Percentiles rank a stretch among this genome's conserved stretches.
Conservation (phyloP, 352 stramenopile genomes). For the Pythium sp. region DNA sequence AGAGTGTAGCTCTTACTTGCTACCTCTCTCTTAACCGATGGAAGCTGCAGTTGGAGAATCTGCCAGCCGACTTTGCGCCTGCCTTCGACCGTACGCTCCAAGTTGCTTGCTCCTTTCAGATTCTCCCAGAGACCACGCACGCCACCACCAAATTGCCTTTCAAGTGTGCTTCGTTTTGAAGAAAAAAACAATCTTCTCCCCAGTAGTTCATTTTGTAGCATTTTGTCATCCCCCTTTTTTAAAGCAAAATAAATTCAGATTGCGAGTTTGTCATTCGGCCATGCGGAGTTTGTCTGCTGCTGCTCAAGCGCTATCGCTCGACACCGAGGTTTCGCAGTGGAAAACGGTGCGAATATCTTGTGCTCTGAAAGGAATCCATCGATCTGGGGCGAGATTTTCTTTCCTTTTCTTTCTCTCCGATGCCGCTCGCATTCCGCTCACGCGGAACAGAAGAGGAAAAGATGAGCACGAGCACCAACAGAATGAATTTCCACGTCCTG, state of each 20-base stretch:
- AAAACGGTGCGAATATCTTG: too few relatives aligned
- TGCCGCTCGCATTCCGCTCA: too few relatives aligned
- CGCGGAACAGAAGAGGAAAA: too few relatives aligned
- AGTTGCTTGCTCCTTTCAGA: not conserved
- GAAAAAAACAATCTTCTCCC: not conserved
- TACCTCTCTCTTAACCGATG: not conserved
- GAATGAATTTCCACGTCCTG: too few relatives aligned
- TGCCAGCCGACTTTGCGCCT: not conserved
- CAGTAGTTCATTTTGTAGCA: not conserved
- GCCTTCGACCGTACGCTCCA: not conserved
- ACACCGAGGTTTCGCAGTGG: too few relatives aligned
- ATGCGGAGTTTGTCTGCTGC: too few relatives aligned
- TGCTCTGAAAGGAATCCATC: too few relatives aligned
- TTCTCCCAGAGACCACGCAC: too few relatives aligned
- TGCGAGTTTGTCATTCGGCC: not conserved
- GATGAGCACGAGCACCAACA: too few relatives aligned
- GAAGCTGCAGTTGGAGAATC: not conserved
- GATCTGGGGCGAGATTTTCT: too few relatives aligned
- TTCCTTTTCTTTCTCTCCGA: too few relatives aligned
- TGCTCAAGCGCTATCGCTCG: too few relatives aligned
- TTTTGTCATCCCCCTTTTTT: not conserved
- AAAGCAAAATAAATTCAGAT: slow-evolving; percentile 1
- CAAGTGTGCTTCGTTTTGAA: not conserved
- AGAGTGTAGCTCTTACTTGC: not conserved
- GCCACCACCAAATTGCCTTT: not conserved